Percentiles rank a stretch among this genome's conserved stretches.
Conservation (phyloP, 768 basidiomycete genomes). For the Tricholoma terreum region DNA sequence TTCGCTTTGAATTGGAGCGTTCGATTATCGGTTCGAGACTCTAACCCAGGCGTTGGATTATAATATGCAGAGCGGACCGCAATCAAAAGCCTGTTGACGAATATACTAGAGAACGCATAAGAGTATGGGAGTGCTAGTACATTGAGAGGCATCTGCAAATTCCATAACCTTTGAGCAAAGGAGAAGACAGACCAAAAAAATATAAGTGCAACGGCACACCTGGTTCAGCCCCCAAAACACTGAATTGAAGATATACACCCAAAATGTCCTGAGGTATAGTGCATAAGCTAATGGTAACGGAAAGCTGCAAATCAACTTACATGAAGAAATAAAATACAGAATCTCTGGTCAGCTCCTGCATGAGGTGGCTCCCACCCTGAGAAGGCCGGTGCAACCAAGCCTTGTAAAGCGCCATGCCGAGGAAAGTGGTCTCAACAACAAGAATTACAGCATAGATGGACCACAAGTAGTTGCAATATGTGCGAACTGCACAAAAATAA, state of each 20-base stretch:
- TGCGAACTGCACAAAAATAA: too few relatives aligned
- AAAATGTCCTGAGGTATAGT: background rate
- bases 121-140: conserved; percentile 14
- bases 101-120: conserved; percentile 27
- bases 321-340: too few relatives aligned
- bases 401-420: too few relatives aligned
- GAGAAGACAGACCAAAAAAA: background rate
- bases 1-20: background rate
- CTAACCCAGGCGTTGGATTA: background rate
- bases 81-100: conserved; percentile 30
- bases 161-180: background rate
- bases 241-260: background rate
- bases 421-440: background rate
- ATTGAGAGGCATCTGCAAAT: background rate
- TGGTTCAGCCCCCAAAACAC: background rate
- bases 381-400: background rate
- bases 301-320: background rate
- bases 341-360: background rate
- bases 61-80: conserved; percentile 19
- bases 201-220: too few relatives aligned
- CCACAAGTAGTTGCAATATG: too few relatives aligned
- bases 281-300: background rate
- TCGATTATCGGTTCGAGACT: background rate
- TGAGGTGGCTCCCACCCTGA: background rate
- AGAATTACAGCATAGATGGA: background rate